Evolutionary conservation across 257 asterid genomes (phyloP), one percentile per base, ranked within the genome.

Genomic region (Ilex aquifolium): DNA sequence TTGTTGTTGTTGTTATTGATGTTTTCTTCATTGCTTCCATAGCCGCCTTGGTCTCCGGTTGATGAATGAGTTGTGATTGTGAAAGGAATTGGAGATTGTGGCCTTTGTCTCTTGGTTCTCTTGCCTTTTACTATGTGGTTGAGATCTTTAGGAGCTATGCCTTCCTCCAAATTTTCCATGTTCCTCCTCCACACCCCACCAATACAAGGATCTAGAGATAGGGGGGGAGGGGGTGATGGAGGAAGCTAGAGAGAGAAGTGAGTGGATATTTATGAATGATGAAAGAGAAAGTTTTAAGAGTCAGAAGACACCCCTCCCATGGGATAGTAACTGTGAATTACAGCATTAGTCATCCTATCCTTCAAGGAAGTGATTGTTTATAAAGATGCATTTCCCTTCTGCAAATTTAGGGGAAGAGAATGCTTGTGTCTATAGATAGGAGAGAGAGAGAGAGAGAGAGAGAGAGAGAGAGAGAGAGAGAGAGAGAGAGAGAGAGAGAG

Each of bases 51-150:
- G 16, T 46, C n/a, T 53, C 56, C 63, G 30, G 64, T 76, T 3
- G 54, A 11, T 49, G 54, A 49, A 49, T 12, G 54, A 49, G 54
- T 12, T 5, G 62, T 13, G 48, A 74, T 15, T 74, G 81, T 60
- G 72, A 80, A 72, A 58, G 78, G 68, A 65, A 69, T 50, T 2
- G 86, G 89, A n/a, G 86, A 83, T 60, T 72, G 75, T 13, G 74
- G 73, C 62, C 90, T 63, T 52, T 64, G 76, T 59, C 90, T 21
- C 66, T 80, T 83, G 68, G 86, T 80, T 57, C 90, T 82, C 50
- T 73, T 76, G 51, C 79, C 84, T 59, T 76, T 79, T 2, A 76
- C 77, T 39, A 76, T 67, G 50, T 60, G 69, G 66, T 66, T 48
- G 63, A 57, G 76, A 62, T 80, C 76, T 63, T 71, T 73, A 65